Evolutionary conservation across 2,329 filamentous ascomycete species (phyloP).

Genomic region (Penicillium italicum): DNA sequence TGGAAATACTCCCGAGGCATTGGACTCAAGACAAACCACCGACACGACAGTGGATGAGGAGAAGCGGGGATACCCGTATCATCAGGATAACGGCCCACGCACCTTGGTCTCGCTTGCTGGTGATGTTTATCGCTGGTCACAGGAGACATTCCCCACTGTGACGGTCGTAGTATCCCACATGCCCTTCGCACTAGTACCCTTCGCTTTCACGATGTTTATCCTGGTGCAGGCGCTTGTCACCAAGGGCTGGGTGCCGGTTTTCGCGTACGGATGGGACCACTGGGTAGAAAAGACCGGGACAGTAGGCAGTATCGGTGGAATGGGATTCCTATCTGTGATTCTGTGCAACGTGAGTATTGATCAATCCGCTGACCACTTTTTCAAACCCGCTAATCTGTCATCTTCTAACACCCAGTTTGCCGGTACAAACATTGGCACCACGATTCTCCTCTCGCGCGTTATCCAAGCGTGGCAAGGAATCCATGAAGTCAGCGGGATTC

Average conservation of each 20-base stretch:
- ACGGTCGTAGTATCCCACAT: constrained; percentile 63
- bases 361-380: not conserved
- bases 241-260: constrained; percentile 70
- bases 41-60: constrained; percentile 28
- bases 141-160: constrained; percentile 68
- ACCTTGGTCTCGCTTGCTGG: constrained; percentile 54
- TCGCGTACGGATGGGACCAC: constrained; percentile 69
- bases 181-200: constrained; percentile 65
- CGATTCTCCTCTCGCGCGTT: constrained; percentile 67
- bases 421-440: constrained; percentile 72
- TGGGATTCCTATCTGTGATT: constrained; percentile 68
- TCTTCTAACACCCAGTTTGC: constrained; percentile 55
- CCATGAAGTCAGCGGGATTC: constrained; percentile 44
- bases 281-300: constrained; percentile 69
- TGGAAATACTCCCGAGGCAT: not conserved
- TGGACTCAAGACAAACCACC: constrained; percentile 1
- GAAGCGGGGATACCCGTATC: constrained; percentile 18
- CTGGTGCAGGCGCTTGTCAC: constrained; percentile 69
- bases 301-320: constrained; percentile 65
- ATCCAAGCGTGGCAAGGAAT: constrained; percentile 67
- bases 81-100: constrained; percentile 22
- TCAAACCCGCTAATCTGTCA: constrained; percentile 7
- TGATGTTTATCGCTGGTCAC: constrained; percentile 55
- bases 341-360: constrained; percentile 63
- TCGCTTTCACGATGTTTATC: constrained; percentile 71